A percentile compares a stretch with the other conserved stretches of the same genome.
Conservation (phyloP, 345 rosid species). For the Citrus medica region DNA sequence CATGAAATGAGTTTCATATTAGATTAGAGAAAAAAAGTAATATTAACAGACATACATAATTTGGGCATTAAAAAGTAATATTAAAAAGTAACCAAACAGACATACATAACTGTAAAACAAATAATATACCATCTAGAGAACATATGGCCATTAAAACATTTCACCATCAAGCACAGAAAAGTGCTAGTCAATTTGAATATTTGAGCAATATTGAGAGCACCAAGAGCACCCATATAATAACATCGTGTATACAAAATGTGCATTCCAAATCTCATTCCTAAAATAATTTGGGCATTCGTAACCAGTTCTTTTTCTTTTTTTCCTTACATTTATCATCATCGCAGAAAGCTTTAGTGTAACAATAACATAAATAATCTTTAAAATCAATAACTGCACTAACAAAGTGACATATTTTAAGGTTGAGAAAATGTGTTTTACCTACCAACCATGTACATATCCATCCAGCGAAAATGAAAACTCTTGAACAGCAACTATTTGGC, state of each 20-base stretch:
- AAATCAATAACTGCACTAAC: background rate
- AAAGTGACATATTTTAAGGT: background rate
- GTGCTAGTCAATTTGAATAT: background rate
- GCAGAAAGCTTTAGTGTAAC: background rate
- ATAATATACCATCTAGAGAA: background rate
- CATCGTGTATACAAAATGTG: background rate
- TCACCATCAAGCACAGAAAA: background rate
- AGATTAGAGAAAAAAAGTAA: background rate
- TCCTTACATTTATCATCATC: background rate
- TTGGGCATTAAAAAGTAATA: background rate
- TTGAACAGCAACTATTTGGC: background rate
- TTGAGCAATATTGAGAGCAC: background rate
- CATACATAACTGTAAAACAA: background rate
- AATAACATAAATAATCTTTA: background rate
- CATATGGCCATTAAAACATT: background rate
- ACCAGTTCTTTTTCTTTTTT: background rate
- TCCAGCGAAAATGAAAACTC: background rate
- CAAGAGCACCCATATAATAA: no score
- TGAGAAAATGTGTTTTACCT: background rate
- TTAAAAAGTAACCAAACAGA: background rate
- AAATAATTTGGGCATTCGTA: background rate
- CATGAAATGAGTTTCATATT: background rate
- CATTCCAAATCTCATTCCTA: background rate
- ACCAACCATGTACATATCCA: background rate
- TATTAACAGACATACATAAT: no score